Evolutionary conservation across 345 rosid species (phyloP), one percentile per base, ranked within the genome.

Genomic region (Hibiscus syriacus): DNA sequence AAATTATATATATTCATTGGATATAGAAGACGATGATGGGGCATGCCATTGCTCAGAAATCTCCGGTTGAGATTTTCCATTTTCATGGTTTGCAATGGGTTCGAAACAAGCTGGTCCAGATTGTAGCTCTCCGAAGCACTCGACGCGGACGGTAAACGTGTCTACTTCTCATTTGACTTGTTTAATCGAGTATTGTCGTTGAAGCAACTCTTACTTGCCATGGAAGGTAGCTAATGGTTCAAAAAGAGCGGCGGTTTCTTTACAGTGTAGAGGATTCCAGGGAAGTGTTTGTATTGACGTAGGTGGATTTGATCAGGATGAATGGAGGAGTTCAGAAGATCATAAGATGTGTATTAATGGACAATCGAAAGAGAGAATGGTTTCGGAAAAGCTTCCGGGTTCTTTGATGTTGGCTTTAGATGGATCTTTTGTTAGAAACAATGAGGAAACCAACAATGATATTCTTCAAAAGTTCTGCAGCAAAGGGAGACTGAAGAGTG

Each of bases 381-480:
- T 27, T 60, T 55, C 64, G 6, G 73, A 71, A 73, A 82, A 55
- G 74, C 48, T 53, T 45, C 23, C 59, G 3, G 55, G 67, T 56
- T 74, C 79, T 48, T 71, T 65, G 10, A 27, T 6, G 26, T 39
- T 29, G 2, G 64, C 79, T 38, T 55, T 71, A 9, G 89, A 83
- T 74, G 94, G 88, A 7, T 76, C 79, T 22, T 64, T 80, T 64
- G 77, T 76, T 0, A 83, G 79, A 73, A 92, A 89, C 46, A 75
- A 83, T 54, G 80, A 83, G 74, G 81, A 76, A 65, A 77, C 83
- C 30, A 92, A 92, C 79, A 92, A 89, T 64, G 76, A 74, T 50
- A 81, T 87, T 34, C 95, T 92, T 70, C 75, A 78, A 23, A 76
- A 74, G 34, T 71, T 87, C 2, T 89, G 98, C 80, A 76, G 68